These are phyloP conservation scores for Nicotiana tabacum DNA, from an alignment of 257 asterid genomes.

Conservation along the genomic window DNA sequence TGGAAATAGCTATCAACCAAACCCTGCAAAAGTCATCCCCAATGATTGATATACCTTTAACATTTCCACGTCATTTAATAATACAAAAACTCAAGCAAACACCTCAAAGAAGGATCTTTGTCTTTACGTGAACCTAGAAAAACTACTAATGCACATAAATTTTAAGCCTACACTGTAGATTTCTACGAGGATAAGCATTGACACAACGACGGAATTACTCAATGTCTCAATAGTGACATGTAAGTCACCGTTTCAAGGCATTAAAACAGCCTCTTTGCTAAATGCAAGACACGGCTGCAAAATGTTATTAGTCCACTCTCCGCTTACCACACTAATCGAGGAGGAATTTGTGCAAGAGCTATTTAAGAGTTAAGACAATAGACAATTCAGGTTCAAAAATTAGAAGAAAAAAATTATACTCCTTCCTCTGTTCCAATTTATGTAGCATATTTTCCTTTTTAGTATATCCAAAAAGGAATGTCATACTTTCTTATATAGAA, in stretches of 20 bases:
- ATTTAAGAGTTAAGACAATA: not conserved
- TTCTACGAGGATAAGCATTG: not conserved
- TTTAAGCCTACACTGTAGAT: not conserved
- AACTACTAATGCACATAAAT: not conserved
- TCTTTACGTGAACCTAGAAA: not conserved
- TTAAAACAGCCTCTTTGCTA: not conserved
- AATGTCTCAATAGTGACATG: not conserved
- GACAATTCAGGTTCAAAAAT: not conserved
- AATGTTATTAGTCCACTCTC: not conserved
- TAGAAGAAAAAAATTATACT: no score
- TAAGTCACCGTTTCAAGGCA: not conserved
- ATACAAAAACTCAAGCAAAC: not conserved
- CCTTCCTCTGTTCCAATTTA: no score
- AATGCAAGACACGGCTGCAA: not conserved
- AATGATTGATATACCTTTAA: not conserved
- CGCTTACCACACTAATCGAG: not conserved
- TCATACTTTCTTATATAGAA: no score
- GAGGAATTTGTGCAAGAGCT: not conserved
- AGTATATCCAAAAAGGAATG: no score
- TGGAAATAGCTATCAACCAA: slow-evolving; percentile 30
- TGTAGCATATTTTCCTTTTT: no score
- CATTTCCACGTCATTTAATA: not conserved
- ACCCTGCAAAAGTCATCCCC: slow-evolving; percentile 25
- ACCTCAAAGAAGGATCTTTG: not conserved
- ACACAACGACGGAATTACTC: not conserved